A percentile compares a stretch with the other conserved stretches of the same genome.
Conservation (phyloP, 495 filamentous ascomycete genomes). For the Barbatosphaeria neglecta region DNA sequence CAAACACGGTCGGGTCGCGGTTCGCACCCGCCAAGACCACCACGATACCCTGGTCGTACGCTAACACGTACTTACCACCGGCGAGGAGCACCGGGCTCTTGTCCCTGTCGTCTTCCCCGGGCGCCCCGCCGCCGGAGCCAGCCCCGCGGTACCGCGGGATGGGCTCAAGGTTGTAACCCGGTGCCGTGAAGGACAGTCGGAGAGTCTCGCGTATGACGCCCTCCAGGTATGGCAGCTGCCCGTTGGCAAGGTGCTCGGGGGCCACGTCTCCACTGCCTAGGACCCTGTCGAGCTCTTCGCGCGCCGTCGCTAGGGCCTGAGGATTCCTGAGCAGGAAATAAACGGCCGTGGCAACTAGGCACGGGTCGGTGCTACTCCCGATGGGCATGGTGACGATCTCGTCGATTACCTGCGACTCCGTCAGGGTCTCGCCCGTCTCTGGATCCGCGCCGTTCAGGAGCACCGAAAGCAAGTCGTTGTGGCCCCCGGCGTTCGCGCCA, state of each 20-base stretch:
- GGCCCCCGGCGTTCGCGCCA: conserved; percentile 45
- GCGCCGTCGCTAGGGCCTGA: conserved; percentile 43
- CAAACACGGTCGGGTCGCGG: conserved; percentile 58
- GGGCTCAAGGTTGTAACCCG: conserved; percentile 53
- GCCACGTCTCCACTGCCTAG: conserved; percentile 40
- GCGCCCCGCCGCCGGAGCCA: too few species aligned
- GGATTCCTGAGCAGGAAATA: conserved; percentile 54
- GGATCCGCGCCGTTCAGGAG: conserved; percentile 55
- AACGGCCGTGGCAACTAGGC: conserved; percentile 42
- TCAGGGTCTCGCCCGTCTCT: conserved; percentile 47
- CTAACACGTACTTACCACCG: conserved; percentile 56
- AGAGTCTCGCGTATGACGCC: conserved; percentile 55
- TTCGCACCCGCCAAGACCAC: conserved; percentile 50
- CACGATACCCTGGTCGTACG: conserved; percentile 49
- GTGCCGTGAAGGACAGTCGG: conserved; percentile 51
- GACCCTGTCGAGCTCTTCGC: conserved; percentile 54
- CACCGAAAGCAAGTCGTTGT: conserved; percentile 57
- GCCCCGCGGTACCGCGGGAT: conserved; percentile 36
- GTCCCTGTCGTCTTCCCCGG: conserved; percentile 32
- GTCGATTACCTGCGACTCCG: conserved; percentile 49
- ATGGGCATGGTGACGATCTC: conserved; percentile 54
- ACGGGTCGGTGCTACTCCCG: conserved; percentile 33
- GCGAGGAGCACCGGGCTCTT: conserved; percentile 29
- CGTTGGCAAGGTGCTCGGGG: conserved; percentile 44
- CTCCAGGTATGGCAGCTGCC: conserved; percentile 51